These are phyloP conservation scores for Bipolaris zeicola DNA, from an alignment of 2,329 filamentous ascomycete species.

Conservation along the genomic window DNA sequence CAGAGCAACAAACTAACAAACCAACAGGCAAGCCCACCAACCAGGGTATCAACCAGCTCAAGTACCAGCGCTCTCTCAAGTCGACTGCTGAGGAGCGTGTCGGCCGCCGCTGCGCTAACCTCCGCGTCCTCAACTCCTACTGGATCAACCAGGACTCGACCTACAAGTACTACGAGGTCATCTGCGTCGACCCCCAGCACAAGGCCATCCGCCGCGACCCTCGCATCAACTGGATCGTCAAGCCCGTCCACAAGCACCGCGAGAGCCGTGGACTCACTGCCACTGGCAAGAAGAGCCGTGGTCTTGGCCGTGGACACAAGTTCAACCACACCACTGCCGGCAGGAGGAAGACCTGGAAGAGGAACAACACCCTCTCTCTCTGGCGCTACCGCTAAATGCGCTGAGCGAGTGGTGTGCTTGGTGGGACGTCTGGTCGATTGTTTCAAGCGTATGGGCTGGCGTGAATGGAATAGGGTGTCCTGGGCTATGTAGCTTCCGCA, in stretches of 20 bases:
- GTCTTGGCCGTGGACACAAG: constrained; percentile 98
- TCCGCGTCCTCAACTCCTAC: constrained; percentile 99
- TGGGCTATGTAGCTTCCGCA: constrained; percentile 41
- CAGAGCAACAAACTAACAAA: constrained; percentile 28
- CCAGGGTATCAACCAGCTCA: constrained; percentile 99
- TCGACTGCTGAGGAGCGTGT: constrained; percentile 99
- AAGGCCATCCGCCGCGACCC: constrained; percentile 99
- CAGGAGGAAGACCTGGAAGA: constrained; percentile 99
- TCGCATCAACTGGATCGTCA: constrained; percentile 99
- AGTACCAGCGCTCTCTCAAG: constrained; percentile 99
- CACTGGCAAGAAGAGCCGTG: constrained; percentile 99
- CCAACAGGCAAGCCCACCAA: constrained; percentile 97
- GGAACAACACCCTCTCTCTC: constrained; percentile 98
- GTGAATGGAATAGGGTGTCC: constrained; percentile 44
- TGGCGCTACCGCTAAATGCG: constrained; percentile 88
- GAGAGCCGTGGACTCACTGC: constrained; percentile 96
- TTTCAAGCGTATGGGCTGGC: constrained; percentile 41
- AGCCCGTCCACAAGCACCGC: constrained; percentile 99
- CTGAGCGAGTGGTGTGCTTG: constrained; percentile 36
- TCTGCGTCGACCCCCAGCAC: constrained; percentile 99
- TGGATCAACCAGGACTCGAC: constrained; percentile 99
- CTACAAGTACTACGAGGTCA: constrained; percentile 99
- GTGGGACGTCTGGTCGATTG: constrained; percentile 41
- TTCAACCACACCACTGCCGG: constrained; percentile 99
- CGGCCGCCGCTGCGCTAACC: constrained; percentile 96